Evolutionary conservation across 179 eudicot species (phyloP), one percentile per base, ranked within the genome.

Genomic region (Amaranthus tricolor): DNA sequence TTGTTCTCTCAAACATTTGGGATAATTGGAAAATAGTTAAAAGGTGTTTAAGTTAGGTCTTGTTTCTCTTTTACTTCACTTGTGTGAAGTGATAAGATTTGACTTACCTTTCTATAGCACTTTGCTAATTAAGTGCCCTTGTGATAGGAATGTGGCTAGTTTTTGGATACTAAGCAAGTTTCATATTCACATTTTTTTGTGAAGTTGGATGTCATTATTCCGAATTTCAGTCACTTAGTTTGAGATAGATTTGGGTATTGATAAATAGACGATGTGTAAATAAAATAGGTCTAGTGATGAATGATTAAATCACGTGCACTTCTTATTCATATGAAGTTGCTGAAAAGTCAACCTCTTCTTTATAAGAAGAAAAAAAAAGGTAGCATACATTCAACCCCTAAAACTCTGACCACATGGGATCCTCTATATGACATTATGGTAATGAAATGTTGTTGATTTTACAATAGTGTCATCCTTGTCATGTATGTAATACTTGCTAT

Each of bases 31-130:
- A 55, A 58, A 47, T 13, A 52, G 17, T 69, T 70, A 6, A 49
- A 15, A 13, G 54, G 21, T 44, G 19, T 52, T 63, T 7, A 21
- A 13, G 47, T 62, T 43, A 57, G 71, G 4, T 10, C 5, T 71
- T 55, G 69, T 21, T 65, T 66, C 20, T 49, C 49, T n/a, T 65
- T 65, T 65, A 49, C 19, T 72, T 72, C 40, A 49, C 55, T 47
- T 57, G 5, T 47, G 1, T 64, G 48, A 58, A 56, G 14, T 40
- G 64, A 56, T 2, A 55, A 66, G 64, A 17, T 53, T 56, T 59
- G 13, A 58, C 64, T 72, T 21, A 45, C 20, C 66, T 60, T 44
- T 54, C 54, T 1, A 47, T 14, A 43, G 62, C 66, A 11, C 72
- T 16, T 16, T 64, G 20, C 16, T 52, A 24, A 24, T 24, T 52